Conservation (phyloP, 768 basidiomycete genomes). For the Gymnopilus dilepis region DNA sequence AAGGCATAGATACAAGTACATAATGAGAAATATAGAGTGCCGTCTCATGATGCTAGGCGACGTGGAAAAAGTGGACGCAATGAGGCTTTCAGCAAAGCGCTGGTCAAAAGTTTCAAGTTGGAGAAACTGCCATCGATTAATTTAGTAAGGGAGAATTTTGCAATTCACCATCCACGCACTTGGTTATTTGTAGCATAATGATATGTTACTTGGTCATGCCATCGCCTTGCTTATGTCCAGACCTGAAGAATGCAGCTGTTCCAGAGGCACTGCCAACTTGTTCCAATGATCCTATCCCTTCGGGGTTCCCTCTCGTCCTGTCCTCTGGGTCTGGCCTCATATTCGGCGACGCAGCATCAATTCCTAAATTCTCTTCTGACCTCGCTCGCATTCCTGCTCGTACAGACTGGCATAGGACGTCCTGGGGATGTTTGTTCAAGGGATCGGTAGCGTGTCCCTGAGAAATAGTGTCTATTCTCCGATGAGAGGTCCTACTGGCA, state of each 20-base stretch:
- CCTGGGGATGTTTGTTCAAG: conserved; percentile 1
- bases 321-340: conserved; percentile 11
- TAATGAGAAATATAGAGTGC: no score
- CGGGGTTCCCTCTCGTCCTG: conserved; percentile 24
- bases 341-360: conserved; percentile 18
- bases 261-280: conserved; percentile 31
- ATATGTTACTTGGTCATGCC: neutral
- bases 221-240: conserved; percentile 21
- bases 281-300: conserved; percentile 29
- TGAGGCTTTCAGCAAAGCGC: no score
- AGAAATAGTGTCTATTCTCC: conserved; percentile 6
- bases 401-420: conserved; percentile 6
- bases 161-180: no score
- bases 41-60: no score
- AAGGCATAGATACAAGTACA: no score
- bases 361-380: conserved; percentile 2
- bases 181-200: no score
- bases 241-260: conserved; percentile 22
- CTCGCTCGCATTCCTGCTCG: neutral
- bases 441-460: conserved; percentile 9
- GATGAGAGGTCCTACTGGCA: neutral
- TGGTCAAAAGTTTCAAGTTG: no score
- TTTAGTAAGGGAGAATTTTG: no score
- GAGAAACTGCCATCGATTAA: no score
- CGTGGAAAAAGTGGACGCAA: no score